Evolutionary conservation across 805 yeast genomes (phyloP).

Genomic region (Metschnikowia dekortorum): DNA sequence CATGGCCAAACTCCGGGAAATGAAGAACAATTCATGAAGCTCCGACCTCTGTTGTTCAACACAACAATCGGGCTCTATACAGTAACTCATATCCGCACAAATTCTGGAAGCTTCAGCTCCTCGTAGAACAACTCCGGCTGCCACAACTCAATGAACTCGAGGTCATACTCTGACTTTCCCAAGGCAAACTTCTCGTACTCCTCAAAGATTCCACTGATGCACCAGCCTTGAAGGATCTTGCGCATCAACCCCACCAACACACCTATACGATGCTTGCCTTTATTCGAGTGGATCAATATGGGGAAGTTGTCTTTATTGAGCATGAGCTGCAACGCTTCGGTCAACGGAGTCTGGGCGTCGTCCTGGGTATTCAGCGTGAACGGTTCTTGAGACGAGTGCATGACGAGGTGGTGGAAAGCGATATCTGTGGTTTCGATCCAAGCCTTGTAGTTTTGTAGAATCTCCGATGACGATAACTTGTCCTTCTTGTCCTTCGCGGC

Average conservation of each 20-base stretch:
- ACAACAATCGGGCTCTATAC: background rate
- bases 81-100: slow-evolving; percentile 41
- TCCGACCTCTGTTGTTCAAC: background rate
- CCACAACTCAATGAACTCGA: slow-evolving; percentile 85
- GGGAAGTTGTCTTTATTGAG: slow-evolving; percentile 74
- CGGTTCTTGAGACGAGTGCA: slow-evolving; percentile 75
- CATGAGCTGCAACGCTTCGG: slow-evolving; percentile 52
- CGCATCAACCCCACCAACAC: slow-evolving; percentile 89
- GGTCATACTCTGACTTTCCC: slow-evolving; percentile 89
- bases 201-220: slow-evolving; percentile 85
- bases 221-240: slow-evolving; percentile 87
- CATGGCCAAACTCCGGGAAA: slow-evolving; percentile 67
- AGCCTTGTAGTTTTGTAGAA: slow-evolving; percentile 52
- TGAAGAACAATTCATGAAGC: slow-evolving; percentile 56
- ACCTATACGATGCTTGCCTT: slow-evolving; percentile 96
- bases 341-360: slow-evolving; percentile 45
- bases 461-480: slow-evolving; percentile 50
- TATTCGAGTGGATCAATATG: slow-evolving; percentile 83
- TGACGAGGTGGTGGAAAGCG: slow-evolving; percentile 52
- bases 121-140: slow-evolving; percentile 55
- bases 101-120: slow-evolving; percentile 52
- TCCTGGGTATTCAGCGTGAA: slow-evolving; percentile 48
- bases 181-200: slow-evolving; percentile 91
- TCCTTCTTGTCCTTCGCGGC: slow-evolving; percentile 26
- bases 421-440: slow-evolving; percentile 61